Base-by-base conservation (phyloP, 139 green algal species). In the Ettlia oleoabundans region DNA sequence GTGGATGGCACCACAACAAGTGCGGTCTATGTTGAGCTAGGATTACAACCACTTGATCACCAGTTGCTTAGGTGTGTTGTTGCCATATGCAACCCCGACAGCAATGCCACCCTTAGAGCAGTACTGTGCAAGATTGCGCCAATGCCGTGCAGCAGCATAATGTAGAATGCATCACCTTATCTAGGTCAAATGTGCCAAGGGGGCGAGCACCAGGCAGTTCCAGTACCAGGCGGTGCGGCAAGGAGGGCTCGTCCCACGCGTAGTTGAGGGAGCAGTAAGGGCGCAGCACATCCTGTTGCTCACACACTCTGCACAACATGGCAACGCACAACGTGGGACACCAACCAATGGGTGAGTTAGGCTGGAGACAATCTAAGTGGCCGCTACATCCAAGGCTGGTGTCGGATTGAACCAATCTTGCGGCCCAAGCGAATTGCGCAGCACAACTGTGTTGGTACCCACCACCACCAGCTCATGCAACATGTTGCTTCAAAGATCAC, bases 221-320 rank as follows among this genome's bases (percentile, higher is more conserved):
- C 62, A 97, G 76, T 51, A 90, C 61, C 64, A 97, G 83, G 65
- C 63, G 86, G 82, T 95, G 92, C 6, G 84, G 84, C 43, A 81
- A 37, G 21, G 86, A 76, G 8, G 93, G 94, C 81, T 97, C 93
- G 74, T 98, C 94, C 94, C 94, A 98, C 1, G 94, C 90, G 79
- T 94, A 98, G 37, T 89, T 85, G 55, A 96, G 78, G 51, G 87
- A 92, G 61, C 87, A 92, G 88, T 96, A 98, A 13, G 94, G 92
- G 33, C 90, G 86, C 38, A 98, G 82, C 47, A 96, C 86, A 76
- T 97, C 94, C 82, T 95, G 90, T 73, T 93, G 85, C 52, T 93
- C 88, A 3, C 72, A 68, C n/a, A 86, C 80, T 32, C 63, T 72
- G 80, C 64, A 61, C 37, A 21, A 40, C 2, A 32, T 28, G 13